These are phyloP conservation scores for Ustulina deusta DNA, from an alignment of 2,329 filamentous ascomycete genomes.

Conservation along the genomic window DNA sequence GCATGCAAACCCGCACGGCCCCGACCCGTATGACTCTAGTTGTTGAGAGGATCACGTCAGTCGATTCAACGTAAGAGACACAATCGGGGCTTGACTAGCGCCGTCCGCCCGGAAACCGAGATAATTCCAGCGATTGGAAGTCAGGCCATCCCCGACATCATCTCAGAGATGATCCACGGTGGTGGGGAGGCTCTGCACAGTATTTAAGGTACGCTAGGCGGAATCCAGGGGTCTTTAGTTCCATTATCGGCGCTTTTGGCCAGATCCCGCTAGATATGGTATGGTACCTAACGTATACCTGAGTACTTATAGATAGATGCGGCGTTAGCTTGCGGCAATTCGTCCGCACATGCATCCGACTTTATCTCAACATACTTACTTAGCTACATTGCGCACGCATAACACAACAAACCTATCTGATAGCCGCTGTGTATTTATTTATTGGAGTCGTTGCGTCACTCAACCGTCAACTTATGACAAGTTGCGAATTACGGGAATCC, in stretches of 20 bases:
- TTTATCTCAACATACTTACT: too few species aligned
- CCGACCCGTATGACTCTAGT: background rate
- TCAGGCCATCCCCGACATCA: slow-evolving; percentile 28
- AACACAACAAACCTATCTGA: background rate
- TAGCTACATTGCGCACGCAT: too few species aligned
- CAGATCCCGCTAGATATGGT: background rate
- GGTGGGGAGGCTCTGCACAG: slow-evolving; percentile 31
- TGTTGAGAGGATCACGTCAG: slow-evolving; percentile 24
- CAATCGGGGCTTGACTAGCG: background rate
- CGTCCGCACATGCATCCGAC: slow-evolving; percentile 36
- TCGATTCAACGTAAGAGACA: background rate
- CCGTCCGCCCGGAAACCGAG: slow-evolving; percentile 21
- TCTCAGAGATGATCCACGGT: slow-evolving; percentile 14
- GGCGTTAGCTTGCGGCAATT: slow-evolving; percentile 26
- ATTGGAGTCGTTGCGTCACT: background rate
- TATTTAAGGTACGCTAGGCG: background rate
- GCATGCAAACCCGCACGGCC: background rate
- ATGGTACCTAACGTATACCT: too few species aligned
- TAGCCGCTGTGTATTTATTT: background rate
- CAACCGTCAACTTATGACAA: too few species aligned
- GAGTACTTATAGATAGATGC: slow-evolving; percentile 4
- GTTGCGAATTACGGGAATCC: too few species aligned
- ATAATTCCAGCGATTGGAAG: background rate
- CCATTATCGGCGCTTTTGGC: slow-evolving; percentile 19
- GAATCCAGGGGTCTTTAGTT: slow-evolving; percentile 9